Evolutionary conservation across 768 basidiomycete genomes (phyloP).

Genomic region (Podaxis sp.): DNA sequence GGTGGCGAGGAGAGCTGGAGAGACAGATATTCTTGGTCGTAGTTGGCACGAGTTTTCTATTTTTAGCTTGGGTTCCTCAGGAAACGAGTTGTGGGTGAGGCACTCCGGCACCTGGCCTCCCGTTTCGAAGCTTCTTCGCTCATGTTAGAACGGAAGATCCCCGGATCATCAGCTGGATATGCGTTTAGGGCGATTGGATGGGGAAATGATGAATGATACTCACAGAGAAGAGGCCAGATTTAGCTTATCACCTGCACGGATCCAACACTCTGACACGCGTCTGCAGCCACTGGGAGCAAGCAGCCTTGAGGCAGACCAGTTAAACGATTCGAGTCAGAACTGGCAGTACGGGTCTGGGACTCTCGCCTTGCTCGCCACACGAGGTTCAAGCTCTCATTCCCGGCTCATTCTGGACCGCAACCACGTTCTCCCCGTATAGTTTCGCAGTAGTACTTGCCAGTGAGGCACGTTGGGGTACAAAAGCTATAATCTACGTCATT

Average conservation of each 20-base stretch:
- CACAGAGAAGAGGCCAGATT: neutral
- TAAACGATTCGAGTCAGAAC: neutral
- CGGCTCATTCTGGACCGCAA: neutral
- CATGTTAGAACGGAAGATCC: neutral
- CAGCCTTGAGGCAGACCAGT: neutral
- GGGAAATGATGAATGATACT: neutral
- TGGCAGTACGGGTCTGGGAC: neutral
- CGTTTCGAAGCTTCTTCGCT: neutral
- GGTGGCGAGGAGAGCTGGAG: neutral
- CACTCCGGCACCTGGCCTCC: neutral
- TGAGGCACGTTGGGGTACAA: slow-evolving; percentile 3
- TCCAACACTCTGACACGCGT: neutral
- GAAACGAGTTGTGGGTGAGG: neutral
- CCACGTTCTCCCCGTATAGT: neutral
- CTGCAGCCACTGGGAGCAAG: neutral
- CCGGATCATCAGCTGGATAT: neutral
- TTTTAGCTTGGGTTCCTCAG: neutral
- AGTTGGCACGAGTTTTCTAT: neutral
- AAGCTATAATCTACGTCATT: slow-evolving; percentile 1
- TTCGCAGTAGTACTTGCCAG: neutral
- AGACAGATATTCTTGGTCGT: neutral
- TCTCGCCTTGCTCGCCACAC: neutral
- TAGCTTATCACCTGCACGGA: neutral
- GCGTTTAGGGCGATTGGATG: neutral
- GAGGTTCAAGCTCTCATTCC: neutral